Evolutionary conservation across 768 basidiomycete species (phyloP).

Genomic region (Hericium alpestre): DNA sequence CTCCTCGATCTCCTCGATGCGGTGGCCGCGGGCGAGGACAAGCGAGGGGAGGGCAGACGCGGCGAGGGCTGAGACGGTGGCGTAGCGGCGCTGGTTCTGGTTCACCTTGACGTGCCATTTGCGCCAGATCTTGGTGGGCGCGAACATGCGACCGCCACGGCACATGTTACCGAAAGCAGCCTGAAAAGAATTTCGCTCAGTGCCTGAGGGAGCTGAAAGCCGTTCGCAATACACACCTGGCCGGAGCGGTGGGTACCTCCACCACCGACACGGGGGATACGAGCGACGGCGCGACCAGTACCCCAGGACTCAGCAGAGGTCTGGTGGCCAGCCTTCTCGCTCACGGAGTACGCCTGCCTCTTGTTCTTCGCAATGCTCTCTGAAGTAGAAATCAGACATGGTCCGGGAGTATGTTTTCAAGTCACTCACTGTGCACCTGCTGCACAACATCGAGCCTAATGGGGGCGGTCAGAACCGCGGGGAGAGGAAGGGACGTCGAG

Average conservation of each 20-base stretch:
- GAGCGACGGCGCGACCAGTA: conserved; percentile 99
- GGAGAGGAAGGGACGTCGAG: conserved; percentile 82
- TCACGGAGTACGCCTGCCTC: conserved; percentile 93
- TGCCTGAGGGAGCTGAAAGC: background rate
- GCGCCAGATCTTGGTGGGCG: conserved; percentile 98
- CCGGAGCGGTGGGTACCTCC: conserved; percentile 98
- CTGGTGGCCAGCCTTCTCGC: conserved; percentile 97
- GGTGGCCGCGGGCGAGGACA: conserved; percentile 97
- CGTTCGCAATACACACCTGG: conserved; percentile 44
- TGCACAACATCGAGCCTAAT: conserved; percentile 98
- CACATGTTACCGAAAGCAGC: conserved; percentile 99
- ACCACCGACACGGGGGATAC: conserved; percentile 99
- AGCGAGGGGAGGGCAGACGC: conserved; percentile 96
- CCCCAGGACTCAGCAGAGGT: conserved; percentile 99
- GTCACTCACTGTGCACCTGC: conserved; percentile 94
- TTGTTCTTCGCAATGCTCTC: conserved; percentile 98
- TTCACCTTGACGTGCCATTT: conserved; percentile 99
- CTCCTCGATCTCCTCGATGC: conserved; percentile 94
- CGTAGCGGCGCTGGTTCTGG: conserved; percentile 98
- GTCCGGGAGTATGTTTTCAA: background rate
- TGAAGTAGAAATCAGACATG: conserved; percentile 23
- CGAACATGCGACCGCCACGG: conserved; percentile 99
- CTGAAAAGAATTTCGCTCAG: conserved; percentile 26
- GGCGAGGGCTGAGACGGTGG: conserved; percentile 93
- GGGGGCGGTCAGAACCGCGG: conserved; percentile 94